Percentiles rank a stretch among this genome's conserved stretches.
Conservation (phyloP, 192 early-diverging fungal species). For the Backusella sp. region DNA sequence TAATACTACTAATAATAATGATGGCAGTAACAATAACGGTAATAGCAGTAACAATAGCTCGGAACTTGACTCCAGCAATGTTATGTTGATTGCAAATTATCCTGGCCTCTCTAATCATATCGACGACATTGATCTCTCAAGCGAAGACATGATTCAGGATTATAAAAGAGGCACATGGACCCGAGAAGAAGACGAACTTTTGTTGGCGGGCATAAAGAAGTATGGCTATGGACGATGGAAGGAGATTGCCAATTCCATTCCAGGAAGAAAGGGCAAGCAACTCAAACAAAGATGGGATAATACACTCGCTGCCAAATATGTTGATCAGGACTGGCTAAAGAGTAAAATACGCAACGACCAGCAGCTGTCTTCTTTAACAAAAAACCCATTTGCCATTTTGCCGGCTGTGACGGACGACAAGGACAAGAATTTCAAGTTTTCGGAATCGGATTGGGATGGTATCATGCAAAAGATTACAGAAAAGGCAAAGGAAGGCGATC, state of each 20-base stretch:
- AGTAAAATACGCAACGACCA: slow-evolving; percentile 21
- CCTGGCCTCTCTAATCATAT: slow-evolving; percentile 12
- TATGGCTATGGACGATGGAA: slow-evolving; percentile 35
- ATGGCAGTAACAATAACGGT: neutral
- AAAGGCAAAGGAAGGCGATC: slow-evolving; percentile 20
- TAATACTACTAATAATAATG: neutral
- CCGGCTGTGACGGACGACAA: neutral
- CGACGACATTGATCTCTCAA: slow-evolving; percentile 8
- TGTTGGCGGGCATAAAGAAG: slow-evolving; percentile 30
- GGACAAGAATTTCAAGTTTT: slow-evolving; percentile 10
- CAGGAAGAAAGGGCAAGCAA: slow-evolving; percentile 35
- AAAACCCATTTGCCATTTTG: neutral
- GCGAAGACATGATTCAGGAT: slow-evolving; percentile 25
- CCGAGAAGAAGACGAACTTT: slow-evolving; percentile 32
- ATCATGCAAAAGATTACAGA: slow-evolving; percentile 29
- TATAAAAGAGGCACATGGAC: slow-evolving; percentile 34
- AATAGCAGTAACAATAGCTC: neutral
- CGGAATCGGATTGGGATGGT: slow-evolving; percentile 28
- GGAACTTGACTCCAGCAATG: slow-evolving; percentile 6
- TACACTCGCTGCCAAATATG: slow-evolving; percentile 31
- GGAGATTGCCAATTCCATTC: slow-evolving; percentile 29
- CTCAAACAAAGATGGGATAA: slow-evolving; percentile 36
- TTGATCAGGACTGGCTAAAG: slow-evolving; percentile 32
- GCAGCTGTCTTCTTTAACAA: neutral
- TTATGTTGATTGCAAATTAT: slow-evolving; percentile 24